Percentiles rank a stretch among this genome's conserved stretches.
Evolutionary conservation across 352 stramenopile genomes (phyloP).

Genomic region (Pythium graminicola): DNA sequence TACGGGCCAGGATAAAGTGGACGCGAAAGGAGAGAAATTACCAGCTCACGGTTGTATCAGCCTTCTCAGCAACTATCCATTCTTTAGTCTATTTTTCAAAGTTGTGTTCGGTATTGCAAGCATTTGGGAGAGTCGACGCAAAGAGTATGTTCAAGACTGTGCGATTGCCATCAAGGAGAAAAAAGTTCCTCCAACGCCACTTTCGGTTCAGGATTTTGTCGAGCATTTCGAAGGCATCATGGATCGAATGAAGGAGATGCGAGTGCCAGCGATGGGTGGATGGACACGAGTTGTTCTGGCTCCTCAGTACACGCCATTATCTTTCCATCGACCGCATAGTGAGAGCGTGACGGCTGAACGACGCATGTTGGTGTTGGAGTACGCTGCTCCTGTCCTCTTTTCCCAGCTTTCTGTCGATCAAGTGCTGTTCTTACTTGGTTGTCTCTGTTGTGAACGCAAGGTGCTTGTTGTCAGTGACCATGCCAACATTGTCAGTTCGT

Average conservation of each 20-base stretch:
- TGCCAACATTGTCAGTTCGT: slow-evolving; percentile 68
- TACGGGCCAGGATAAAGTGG: slow-evolving; percentile 14
- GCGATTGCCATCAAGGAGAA: slow-evolving; percentile 27
- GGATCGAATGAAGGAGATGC: slow-evolving; percentile 49
- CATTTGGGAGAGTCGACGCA: slow-evolving; percentile 57
- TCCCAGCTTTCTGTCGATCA: slow-evolving; percentile 70
- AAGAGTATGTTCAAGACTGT: slow-evolving; percentile 28
- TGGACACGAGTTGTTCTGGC: slow-evolving; percentile 65
- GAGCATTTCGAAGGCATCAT: slow-evolving; percentile 60
- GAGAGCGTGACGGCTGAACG: slow-evolving; percentile 46
- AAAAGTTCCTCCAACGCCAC: slow-evolving; percentile 22
- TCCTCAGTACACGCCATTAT: slow-evolving; percentile 46
- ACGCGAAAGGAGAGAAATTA: slow-evolving; percentile 17
- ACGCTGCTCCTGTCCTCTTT: slow-evolving; percentile 62
- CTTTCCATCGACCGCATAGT: slow-evolving; percentile 72
- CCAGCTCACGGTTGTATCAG: slow-evolving; percentile 65
- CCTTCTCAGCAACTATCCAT: slow-evolving; percentile 66
- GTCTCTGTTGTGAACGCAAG: slow-evolving; percentile 69
- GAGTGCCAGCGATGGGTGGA: slow-evolving; percentile 61
- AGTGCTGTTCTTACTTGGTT: slow-evolving; percentile 68
- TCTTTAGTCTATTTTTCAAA: slow-evolving; percentile 84
- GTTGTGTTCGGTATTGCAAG: slow-evolving; percentile 66
- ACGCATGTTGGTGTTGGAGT: slow-evolving; percentile 61
- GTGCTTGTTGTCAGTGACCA: slow-evolving; percentile 72
- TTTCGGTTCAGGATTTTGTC: slow-evolving; percentile 52